Conservation (phyloP, 1,284 basidiomycete genomes). For the Polyporus tsugae region DNA sequence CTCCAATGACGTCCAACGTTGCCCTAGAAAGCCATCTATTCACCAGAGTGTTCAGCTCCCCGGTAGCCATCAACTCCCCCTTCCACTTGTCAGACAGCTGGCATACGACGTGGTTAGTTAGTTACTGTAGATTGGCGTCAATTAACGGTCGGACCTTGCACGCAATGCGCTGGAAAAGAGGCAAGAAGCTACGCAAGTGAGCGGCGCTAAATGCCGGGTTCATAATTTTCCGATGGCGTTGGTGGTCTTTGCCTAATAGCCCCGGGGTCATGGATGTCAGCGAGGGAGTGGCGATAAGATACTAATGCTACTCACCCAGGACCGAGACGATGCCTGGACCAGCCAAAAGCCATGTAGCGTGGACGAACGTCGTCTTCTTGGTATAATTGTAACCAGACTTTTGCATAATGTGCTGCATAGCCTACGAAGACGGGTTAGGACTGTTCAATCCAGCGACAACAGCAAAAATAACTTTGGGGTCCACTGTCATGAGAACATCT, state of each 20-base stretch:
- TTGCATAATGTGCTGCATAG: slow-evolving; percentile 39
- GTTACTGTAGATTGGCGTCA: not conserved
- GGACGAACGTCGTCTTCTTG: slow-evolving; percentile 30
- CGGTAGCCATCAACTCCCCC: slow-evolving; percentile 17
- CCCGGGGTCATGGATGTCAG: not conserved
- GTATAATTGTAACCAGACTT: slow-evolving; percentile 37
- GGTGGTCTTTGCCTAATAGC: slow-evolving; percentile 26
- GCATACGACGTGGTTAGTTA: not conserved
- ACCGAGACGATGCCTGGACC: slow-evolving; percentile 34
- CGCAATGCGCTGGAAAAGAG: slow-evolving; percentile 32
- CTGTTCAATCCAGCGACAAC: not conserved
- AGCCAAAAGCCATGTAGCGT: slow-evolving; percentile 21
- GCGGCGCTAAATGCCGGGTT: slow-evolving; percentile 39
- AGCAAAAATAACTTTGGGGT: slow-evolving; percentile 22
- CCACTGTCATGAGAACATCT: slow-evolving; percentile 26
- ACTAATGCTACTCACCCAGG: slow-evolving; percentile 23
- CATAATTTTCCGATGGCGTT: slow-evolving; percentile 43
- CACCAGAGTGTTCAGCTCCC: slow-evolving; percentile 18
- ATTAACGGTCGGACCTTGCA: slow-evolving; percentile 26
- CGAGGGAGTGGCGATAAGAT: not conserved
- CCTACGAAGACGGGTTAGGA: slow-evolving; percentile 20
- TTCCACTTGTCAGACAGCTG: slow-evolving; percentile 36
- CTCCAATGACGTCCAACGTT: slow-evolving; percentile 44
- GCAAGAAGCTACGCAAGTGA: slow-evolving; percentile 35
- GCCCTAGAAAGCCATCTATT: slow-evolving; percentile 39